Percentiles rank a stretch among this genome's conserved stretches.
Conservation (phyloP, 345 rosid genomes). For the Aegle marmelos region DNA sequence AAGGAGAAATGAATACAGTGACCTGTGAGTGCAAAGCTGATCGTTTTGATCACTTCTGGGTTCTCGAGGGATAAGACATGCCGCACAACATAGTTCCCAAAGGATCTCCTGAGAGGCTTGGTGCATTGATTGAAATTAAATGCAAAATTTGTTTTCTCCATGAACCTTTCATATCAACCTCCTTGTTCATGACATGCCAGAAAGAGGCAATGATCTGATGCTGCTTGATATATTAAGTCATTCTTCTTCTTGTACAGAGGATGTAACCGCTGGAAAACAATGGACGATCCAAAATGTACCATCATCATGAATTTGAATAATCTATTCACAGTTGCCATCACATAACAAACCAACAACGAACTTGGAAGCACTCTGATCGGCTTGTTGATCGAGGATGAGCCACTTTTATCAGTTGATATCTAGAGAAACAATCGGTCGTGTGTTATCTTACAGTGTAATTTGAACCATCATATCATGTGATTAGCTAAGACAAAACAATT, state of each 20-base stretch:
- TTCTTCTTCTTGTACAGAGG: background rate
- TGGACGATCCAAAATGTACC: background rate
- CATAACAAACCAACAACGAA: background rate
- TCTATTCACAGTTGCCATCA: background rate
- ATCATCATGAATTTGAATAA: conserved; percentile 4
- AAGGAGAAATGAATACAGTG: conserved; percentile 10
- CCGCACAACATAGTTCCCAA: conserved; percentile 27
- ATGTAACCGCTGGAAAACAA: conserved; percentile 7
- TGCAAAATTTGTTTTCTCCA: conserved; percentile 2
- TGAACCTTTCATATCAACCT: conserved; percentile 16
- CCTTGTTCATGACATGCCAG: conserved; percentile 19
- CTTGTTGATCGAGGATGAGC: conserved; percentile 15
- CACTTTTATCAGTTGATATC: background rate
- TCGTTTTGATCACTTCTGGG: background rate
- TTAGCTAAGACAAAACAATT: conserved; percentile 14
- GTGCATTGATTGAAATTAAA: background rate
- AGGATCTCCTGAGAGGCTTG: conserved; percentile 16
- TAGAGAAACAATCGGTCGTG: background rate
- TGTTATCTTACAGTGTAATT: background rate
- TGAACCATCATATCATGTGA: conserved; percentile 4
- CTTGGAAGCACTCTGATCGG: conserved; percentile 11
- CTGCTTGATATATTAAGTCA: background rate
- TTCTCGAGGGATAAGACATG: conserved; percentile 11
- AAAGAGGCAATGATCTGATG: conserved; percentile 7
- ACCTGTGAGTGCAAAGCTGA: conserved; percentile 9